A percentile compares a stretch with the other conserved stretches of the same genome.
Conservation (phyloP, 192 early-diverging fungal species). For the Linnemannia elongata region DNA sequence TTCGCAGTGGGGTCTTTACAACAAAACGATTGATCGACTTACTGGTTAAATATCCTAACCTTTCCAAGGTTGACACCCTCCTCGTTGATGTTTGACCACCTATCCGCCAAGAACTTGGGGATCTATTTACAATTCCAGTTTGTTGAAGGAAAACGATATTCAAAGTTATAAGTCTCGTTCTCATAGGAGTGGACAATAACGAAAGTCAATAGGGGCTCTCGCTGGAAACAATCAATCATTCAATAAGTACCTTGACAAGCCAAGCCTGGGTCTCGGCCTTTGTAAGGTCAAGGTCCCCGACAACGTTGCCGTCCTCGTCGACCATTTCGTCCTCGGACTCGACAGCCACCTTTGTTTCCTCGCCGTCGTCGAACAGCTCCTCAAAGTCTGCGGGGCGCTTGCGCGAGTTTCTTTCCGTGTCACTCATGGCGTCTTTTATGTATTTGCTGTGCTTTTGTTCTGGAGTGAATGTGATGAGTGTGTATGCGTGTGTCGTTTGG, state of each 20-base stretch:
- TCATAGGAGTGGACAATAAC: not conserved
- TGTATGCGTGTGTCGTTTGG: not conserved
- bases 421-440: constrained; percentile 24
- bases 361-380: constrained; percentile 65
- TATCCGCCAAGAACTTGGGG: constrained; percentile 89
- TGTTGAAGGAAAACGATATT: not conserved
- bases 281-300: constrained; percentile 76
- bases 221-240: not conserved
- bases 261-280: constrained; percentile 83
- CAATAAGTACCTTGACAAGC: constrained; percentile 83
- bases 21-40: not conserved
- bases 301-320: constrained; percentile 75
- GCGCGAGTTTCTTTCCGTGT: constrained; percentile 28
- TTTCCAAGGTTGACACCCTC: constrained; percentile 82
- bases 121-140: constrained; percentile 59
- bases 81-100: constrained; percentile 79
- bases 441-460: not conserved
- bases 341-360: constrained; percentile 38
- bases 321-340: constrained; percentile 63
- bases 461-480: not conserved
- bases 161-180: not conserved
- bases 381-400: constrained; percentile 62
- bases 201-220: not conserved
- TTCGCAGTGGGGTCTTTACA: not conserved
- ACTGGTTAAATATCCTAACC: constrained; percentile 80